Conservation (phyloP, 1,284 basidiomycete species). For the Cryptococcus hybrid region DNA sequence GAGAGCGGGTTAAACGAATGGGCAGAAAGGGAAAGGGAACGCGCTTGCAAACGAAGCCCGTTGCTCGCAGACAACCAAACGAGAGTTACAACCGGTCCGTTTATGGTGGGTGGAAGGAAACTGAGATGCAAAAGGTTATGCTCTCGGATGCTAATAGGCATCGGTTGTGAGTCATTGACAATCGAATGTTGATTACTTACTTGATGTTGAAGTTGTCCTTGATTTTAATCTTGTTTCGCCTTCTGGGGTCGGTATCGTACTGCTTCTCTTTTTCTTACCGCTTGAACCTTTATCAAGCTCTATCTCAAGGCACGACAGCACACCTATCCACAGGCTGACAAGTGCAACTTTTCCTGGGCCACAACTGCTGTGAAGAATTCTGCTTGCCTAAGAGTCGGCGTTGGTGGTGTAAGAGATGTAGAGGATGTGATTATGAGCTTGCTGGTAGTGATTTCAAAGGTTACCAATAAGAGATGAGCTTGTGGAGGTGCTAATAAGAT, state of each 20-base stretch:
- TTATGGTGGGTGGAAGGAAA: conserved; percentile 58
- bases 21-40: conserved; percentile 60
- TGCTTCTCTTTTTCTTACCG: conserved; percentile 23
- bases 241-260: conserved; percentile 8
- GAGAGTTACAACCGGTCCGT: conserved; percentile 62
- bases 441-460: conserved; percentile 18
- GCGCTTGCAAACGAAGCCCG: conserved; percentile 61
- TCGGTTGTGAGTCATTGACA: neutral
- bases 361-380: conserved; percentile 47
- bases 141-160: conserved; percentile 62
- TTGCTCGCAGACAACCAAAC: conserved; percentile 51
- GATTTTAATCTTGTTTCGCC: conserved; percentile 29
- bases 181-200: conserved; percentile 25
- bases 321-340: conserved; percentile 46
- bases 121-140: conserved; percentile 68
- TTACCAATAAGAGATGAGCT: conserved; percentile 40
- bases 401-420: conserved; percentile 31
- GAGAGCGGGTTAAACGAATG: conserved; percentile 48
- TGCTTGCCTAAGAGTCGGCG: conserved; percentile 36
- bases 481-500: conserved; percentile 44
- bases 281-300: conserved; percentile 39
- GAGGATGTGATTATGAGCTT: conserved; percentile 34
- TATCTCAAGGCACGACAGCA: conserved; percentile 44
- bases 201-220: conserved; percentile 46
- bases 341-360: conserved; percentile 27